Conservation (phyloP, 179 eudicot species). For the Drosera spatulata region DNA sequence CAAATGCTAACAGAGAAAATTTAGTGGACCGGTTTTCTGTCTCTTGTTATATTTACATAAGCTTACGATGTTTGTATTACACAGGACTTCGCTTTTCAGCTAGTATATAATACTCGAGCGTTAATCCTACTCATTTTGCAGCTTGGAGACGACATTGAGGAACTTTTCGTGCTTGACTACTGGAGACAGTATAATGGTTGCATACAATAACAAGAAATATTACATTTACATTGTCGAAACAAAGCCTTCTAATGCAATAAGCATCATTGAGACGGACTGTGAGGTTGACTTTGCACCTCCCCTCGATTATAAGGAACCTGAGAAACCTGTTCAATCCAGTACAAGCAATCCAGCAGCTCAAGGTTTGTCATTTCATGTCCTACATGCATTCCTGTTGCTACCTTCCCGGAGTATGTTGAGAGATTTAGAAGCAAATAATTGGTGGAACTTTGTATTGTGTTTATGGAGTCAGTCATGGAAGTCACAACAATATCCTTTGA, state of each 20-base stretch:
- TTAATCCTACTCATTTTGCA: conserved; percentile 22
- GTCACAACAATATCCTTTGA: background rate
- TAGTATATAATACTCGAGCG: background rate
- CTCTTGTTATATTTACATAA: too few species aligned
- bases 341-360: conserved; percentile 21
- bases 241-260: conserved; percentile 72
- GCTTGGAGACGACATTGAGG: conserved; percentile 92
- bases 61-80: too few species aligned
- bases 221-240: conserved; percentile 89
- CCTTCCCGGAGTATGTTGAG: too few species aligned
- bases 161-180: conserved; percentile 95
- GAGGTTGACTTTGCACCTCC: conserved; percentile 99
- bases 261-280: conserved; percentile 91
- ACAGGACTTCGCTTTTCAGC: too few species aligned
- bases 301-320: conserved; percentile 91
- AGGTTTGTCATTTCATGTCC: conserved; percentile 23
- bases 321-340: conserved; percentile 37
- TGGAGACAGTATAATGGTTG: conserved; percentile 14
- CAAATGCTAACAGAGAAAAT: too few species aligned
- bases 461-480: background rate
- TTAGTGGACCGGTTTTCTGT: too few species aligned
- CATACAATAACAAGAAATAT: conserved; percentile 63
- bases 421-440: too few species aligned
- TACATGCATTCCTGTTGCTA: too few species aligned
- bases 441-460: background rate